These are phyloP conservation scores for Rhynchospora breviuscula DNA, from an alignment of 176 grass and related monocot genomes.

Conservation along the genomic window DNA sequence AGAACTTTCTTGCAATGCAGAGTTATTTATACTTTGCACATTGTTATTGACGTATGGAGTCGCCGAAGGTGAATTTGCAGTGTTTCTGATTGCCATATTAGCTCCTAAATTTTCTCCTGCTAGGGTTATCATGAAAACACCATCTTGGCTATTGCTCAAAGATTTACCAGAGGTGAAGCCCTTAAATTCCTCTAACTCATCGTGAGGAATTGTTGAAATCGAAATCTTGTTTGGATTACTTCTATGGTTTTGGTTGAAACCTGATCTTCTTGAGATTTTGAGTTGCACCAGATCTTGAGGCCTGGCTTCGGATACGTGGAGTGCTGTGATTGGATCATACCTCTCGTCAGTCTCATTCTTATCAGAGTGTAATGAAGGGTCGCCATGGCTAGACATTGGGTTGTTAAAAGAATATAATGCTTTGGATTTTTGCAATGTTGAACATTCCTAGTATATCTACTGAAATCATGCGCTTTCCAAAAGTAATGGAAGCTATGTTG, in stretches of 20 bases:
- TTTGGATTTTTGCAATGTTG: not conserved
- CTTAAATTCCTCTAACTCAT: not conserved
- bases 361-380: not conserved
- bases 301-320: not conserved
- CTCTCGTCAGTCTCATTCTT: not conserved
- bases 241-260: not conserved
- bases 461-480: not conserved
- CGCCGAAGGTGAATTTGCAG: not conserved
- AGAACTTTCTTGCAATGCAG: slow-evolving; percentile 59
- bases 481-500: not conserved
- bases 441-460: not conserved
- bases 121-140: slow-evolving; percentile 48
- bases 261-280: slow-evolving; percentile 16
- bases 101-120: slow-evolving; percentile 75
- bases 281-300: not conserved
- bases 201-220: slow-evolving; percentile 11
- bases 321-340: not conserved
- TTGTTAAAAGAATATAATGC: not conserved
- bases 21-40: slow-evolving; percentile 89
- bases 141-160: not conserved
- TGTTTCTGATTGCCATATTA: slow-evolving; percentile 38
- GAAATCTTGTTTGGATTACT: not conserved
- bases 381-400: not conserved
- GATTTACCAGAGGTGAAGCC: not conserved
- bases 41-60: slow-evolving; percentile 75